Percentiles rank a stretch among this genome's conserved stretches.
These are phyloP conservation scores for Takashimella koratensis DNA, from an alignment of 1,284 basidiomycete species.

Conservation along the genomic window DNA sequence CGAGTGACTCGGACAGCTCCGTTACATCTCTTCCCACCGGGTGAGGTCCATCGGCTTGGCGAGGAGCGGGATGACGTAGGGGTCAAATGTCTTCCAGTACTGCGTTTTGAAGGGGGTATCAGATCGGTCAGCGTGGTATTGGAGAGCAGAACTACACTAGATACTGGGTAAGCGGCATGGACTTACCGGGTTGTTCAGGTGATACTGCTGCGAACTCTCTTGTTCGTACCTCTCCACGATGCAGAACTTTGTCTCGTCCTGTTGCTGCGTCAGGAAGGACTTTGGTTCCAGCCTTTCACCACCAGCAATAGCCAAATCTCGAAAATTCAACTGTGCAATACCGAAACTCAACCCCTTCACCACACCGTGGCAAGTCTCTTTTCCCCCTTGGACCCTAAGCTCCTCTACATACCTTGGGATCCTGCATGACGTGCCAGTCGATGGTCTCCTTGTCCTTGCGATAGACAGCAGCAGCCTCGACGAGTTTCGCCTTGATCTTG, in stretches of 20 bases:
- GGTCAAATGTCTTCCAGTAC: conserved; percentile 50
- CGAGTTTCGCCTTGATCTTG: conserved; percentile 45
- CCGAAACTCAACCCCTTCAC: too few species aligned
- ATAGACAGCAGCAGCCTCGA: conserved; percentile 46
- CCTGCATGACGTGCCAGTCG: conserved; percentile 48
- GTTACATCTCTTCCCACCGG: conserved; percentile 47
- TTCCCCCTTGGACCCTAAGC: not conserved
- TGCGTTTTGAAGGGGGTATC: conserved; percentile 4
- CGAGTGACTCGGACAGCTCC: too few species aligned
- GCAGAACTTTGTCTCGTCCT: conserved; percentile 47
- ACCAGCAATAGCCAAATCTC: too few species aligned
- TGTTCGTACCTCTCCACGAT: conserved; percentile 49
- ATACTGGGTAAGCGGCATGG: too few species aligned
- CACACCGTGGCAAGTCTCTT: too few species aligned
- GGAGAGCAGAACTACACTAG: too few species aligned
- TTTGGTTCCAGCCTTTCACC: too few species aligned
- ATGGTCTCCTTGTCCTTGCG: conserved; percentile 46
- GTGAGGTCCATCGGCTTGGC: conserved; percentile 46
- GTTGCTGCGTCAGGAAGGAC: not conserved
- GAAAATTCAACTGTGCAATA: too few species aligned
- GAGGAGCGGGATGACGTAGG: conserved; percentile 44
- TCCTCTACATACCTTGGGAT: conserved; percentile 30
- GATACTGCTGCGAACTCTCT: conserved; percentile 45
- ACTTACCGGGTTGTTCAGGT: conserved; percentile 44
- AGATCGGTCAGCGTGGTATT: too few species aligned